Conservation (phyloP, 2,329 filamentous ascomycete species). For the Epichloe scottii region DNA sequence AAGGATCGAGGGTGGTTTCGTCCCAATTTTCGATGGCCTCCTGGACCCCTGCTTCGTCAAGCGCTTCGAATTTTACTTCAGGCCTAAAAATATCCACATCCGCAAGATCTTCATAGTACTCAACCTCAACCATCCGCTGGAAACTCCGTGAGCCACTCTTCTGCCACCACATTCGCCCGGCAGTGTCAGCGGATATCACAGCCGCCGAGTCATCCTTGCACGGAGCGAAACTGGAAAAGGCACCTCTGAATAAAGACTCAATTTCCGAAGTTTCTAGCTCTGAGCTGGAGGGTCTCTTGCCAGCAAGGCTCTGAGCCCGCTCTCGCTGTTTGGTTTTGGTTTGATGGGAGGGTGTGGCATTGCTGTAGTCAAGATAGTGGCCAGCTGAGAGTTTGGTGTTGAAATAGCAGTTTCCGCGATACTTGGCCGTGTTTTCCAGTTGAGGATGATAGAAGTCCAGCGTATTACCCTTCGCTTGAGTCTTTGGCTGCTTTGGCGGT, state of each 20-base stretch:
- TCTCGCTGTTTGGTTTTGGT: slow-evolving; percentile 55
- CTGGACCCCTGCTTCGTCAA: slow-evolving; percentile 40
- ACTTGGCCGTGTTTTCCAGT: slow-evolving; percentile 40
- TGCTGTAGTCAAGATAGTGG: slow-evolving; percentile 57
- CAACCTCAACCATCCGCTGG: slow-evolving; percentile 47
- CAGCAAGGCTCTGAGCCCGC: slow-evolving; percentile 54
- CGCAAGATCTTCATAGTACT: slow-evolving; percentile 29
- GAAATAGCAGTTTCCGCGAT: slow-evolving; percentile 48
- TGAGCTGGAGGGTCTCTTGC: slow-evolving; percentile 40
- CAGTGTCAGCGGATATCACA: slow-evolving; percentile 53
- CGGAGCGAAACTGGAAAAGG: slow-evolving; percentile 71
- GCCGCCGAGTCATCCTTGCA: slow-evolving; percentile 61
- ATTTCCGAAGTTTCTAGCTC: slow-evolving; percentile 54
- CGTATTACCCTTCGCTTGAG: slow-evolving; percentile 49
- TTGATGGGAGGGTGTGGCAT: slow-evolving; percentile 44
- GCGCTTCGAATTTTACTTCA: slow-evolving; percentile 21
- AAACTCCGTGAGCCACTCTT: slow-evolving; percentile 53
- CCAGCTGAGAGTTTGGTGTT: slow-evolving; percentile 53
- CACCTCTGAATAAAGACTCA: slow-evolving; percentile 62
- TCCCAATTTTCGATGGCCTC: slow-evolving; percentile 47
- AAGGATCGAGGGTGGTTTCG: slow-evolving; percentile 43
- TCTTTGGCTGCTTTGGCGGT: slow-evolving; percentile 59
- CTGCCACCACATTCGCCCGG: slow-evolving; percentile 67
- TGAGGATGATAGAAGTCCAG: slow-evolving; percentile 43
- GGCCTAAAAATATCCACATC: slow-evolving; percentile 23